Evolutionary conservation across 441 rosid species (phyloP).

Genomic region (Aquilaria agallochum): DNA sequence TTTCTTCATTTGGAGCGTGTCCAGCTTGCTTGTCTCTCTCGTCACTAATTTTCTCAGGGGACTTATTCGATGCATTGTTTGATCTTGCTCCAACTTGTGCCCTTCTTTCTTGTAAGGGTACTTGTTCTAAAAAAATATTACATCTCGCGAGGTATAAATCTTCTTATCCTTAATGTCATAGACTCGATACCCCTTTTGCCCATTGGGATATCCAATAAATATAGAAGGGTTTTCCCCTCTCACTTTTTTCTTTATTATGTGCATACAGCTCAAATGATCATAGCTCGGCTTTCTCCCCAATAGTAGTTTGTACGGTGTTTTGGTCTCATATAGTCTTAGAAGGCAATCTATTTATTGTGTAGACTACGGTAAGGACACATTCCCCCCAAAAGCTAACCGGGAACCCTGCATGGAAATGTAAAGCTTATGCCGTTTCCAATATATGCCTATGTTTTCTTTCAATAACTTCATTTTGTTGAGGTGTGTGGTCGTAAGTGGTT

Average conservation of each 20-base stretch:
- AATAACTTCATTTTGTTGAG: conserved; percentile 6
- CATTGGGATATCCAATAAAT: conserved; percentile 10
- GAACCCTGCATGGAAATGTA: not conserved
- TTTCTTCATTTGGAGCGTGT: too few species aligned
- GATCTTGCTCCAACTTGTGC: too few species aligned
- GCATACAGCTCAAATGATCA: not conserved
- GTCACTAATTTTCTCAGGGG: too few species aligned
- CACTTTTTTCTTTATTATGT: not conserved
- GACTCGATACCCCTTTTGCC: conserved; percentile 1
- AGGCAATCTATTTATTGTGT: not conserved
- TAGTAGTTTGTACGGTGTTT: not conserved
- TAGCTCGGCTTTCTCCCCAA: not conserved
- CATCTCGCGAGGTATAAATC: not conserved
- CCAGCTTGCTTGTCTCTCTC: too few species aligned
- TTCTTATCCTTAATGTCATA: not conserved
- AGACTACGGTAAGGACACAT: not conserved
- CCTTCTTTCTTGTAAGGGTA: too few species aligned
- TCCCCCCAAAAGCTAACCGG: not conserved
- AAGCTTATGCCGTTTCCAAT: not conserved
- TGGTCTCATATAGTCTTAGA: not conserved
- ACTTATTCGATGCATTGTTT: too few species aligned
- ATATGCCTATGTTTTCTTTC: conserved; percentile 3
- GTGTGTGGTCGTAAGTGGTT: not conserved
- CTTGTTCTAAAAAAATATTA: not conserved
- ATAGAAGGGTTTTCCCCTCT: not conserved